Evolutionary conservation across 2,329 filamentous ascomycete genomes (phyloP).

Genomic region (Sporothrix globosa): DNA sequence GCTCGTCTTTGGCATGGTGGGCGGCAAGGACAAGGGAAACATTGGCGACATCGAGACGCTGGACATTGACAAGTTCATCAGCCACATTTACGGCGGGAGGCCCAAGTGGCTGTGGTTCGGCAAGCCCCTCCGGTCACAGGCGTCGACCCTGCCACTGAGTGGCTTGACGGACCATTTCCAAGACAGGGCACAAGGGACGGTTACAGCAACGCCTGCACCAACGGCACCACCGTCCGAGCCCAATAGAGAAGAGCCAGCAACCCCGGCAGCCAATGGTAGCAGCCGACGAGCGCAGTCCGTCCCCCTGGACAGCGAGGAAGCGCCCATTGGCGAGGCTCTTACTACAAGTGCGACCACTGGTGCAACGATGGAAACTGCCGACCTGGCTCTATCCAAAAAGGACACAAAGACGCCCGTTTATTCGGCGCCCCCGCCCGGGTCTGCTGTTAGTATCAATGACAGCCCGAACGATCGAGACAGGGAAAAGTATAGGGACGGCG

Average conservation of each 20-base stretch:
- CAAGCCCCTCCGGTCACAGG: conserved; percentile 70
- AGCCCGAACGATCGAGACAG: conserved; percentile 48
- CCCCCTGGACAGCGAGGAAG: conserved; percentile 39
- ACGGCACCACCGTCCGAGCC: not conserved
- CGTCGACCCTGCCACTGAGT: conserved; percentile 36
- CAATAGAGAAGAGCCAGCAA: conserved; percentile 1
- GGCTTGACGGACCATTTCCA: conserved; percentile 40
- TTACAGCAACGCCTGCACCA: not conserved
- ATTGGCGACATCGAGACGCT: conserved; percentile 92
- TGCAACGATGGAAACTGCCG: not conserved
- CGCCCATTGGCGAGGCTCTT: not conserved
- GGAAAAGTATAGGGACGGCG: conserved; percentile 15
- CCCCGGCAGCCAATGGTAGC: not conserved
- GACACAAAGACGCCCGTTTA: conserved; percentile 54
- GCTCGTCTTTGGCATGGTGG: conserved; percentile 93
- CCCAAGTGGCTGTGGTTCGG: conserved; percentile 95
- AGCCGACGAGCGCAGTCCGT: conserved; percentile 55
- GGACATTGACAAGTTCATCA: conserved; percentile 82
- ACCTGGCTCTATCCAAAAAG: conserved; percentile 42
- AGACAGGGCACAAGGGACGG: conserved; percentile 44
- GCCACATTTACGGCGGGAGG: conserved; percentile 76
- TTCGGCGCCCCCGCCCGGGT: conserved; percentile 50
- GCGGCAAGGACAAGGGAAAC: conserved; percentile 80
- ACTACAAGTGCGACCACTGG: not conserved
- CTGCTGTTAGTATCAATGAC: conserved; percentile 53